Base-by-base conservation (phyloP, 495 filamentous ascomycete species). In the Amphirosellinia nigrospora region DNA sequence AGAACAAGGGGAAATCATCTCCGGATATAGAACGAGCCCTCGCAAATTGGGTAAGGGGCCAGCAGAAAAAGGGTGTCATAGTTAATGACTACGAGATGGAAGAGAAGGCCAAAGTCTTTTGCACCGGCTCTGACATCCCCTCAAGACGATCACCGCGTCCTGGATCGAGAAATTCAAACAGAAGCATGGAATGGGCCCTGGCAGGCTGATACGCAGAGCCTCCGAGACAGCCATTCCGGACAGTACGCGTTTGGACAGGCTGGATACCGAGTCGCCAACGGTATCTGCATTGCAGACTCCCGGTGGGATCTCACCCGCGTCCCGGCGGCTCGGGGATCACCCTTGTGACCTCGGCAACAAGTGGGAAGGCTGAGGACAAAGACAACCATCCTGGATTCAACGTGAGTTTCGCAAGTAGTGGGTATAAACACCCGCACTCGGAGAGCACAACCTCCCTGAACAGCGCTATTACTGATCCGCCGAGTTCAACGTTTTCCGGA, bases 161-260 rank as follows among this genome's bases (percentile, higher is more conserved):
- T 98, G 94, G 94, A 85, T 99, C 62, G 95, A 97, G 78, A 97
- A 96, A 77, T 98, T 99, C 85, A 97, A 98, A 83, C 88, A 92
- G 70, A 98, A 95, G 79, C 93, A 98, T 79, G 90, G 91, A 66
- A 85, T 96, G 32, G 83, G 88, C 48, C 86, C 87, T 28, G 85
- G 89, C 0, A 88, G 80, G 56, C 73, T 91, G 56, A 85, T 87
- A 70, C 87, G 89, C 43, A 91, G 93, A 76, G 87, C 88, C n/a
- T 94, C 93, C 9, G 89, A 89, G 75, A 86, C 86, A 43, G 89
- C 88, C 75, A 86, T 87, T 60, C 80, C 84, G 10, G 86, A 89
- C 75, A 89, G 87, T 50, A 84, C 87, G 75, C 74, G 87, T 80
- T 71, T 86, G 23, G 69, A 71, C 32, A 65, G 87, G 81, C 70